phyloP scores from a whole-genome alignment of 1,284 basidiomycete genomes.

The Grifola frondosa region DNA sequence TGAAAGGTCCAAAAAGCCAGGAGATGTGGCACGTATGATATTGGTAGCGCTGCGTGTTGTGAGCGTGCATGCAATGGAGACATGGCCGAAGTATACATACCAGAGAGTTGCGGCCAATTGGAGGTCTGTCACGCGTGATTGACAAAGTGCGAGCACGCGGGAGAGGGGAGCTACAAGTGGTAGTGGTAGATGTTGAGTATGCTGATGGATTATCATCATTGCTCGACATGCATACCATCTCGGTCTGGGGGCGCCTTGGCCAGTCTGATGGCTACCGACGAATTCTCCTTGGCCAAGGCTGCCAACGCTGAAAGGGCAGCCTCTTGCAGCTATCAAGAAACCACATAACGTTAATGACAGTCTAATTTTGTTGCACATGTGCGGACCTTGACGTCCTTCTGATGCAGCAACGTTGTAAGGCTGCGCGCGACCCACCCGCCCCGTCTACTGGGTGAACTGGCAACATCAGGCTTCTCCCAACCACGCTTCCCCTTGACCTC shows the following conservation, averaged over 20 bases:
- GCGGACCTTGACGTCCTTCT: conserved; percentile 53
- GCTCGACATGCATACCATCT: conserved; percentile 34
- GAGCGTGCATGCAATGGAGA: not conserved
- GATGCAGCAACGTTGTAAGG: conserved; percentile 47
- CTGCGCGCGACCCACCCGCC: conserved; percentile 62
- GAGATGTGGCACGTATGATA: conserved; percentile 49
- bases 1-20: too few relatives aligned
- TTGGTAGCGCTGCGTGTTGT: conserved; percentile 59
- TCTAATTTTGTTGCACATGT: not conserved
- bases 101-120: conserved; percentile 70
- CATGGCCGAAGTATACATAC: conserved; percentile 35
- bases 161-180: conserved; percentile 34
- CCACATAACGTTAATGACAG: not conserved
- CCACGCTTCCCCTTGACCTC: conserved; percentile 62
- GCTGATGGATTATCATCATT: too few relatives aligned
- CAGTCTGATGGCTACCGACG: conserved; percentile 47
- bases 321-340: conserved; percentile 58
- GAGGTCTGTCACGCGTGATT: conserved; percentile 54
- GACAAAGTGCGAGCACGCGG: conserved; percentile 47
- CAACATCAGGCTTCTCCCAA: conserved; percentile 58
- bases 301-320: conserved; percentile 70
- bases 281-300: conserved; percentile 67
- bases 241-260: conserved; percentile 40
- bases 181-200: too few relatives aligned
- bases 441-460: conserved; percentile 40